Evolutionary conservation across 2,329 filamentous ascomycete genomes (phyloP).

Genomic region (Colletotrichum paranaense): DNA sequence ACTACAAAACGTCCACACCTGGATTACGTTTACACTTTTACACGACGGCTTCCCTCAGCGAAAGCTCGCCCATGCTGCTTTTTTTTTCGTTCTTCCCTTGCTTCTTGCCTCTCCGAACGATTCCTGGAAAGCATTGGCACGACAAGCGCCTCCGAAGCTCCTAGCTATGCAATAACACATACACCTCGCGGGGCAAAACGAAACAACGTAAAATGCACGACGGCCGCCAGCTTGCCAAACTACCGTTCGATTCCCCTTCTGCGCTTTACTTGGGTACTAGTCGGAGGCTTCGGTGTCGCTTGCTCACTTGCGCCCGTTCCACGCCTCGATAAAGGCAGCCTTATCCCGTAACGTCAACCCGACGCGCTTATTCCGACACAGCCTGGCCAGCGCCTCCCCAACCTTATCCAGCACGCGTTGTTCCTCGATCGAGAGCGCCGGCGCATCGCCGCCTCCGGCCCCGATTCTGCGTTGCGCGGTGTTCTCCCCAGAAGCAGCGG

Average conservation of each 20-base stretch:
- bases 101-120: neutral
- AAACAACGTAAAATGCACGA: neutral
- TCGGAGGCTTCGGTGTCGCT: neutral
- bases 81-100: neutral
- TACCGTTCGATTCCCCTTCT: neutral
- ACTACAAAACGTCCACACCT: neutral
- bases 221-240: conserved; percentile 9
- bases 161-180: conserved; percentile 38
- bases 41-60: neutral
- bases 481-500: conserved; percentile 39
- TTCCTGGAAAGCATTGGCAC: neutral
- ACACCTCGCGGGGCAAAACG: neutral
- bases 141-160: conserved; percentile 31
- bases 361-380: conserved; percentile 90
- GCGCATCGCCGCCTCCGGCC: conserved; percentile 40
- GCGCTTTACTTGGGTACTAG: neutral
- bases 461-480: conserved; percentile 45
- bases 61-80: neutral
- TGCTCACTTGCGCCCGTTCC: conserved; percentile 52
- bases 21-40: neutral
- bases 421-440: conserved; percentile 65
- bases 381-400: conserved; percentile 84
- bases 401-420: conserved; percentile 80
- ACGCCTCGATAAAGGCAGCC: conserved; percentile 80
- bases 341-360: conserved; percentile 88